Conservation (phyloP, 2,329 filamentous ascomycete genomes). For the Diaporthe sp. region DNA sequence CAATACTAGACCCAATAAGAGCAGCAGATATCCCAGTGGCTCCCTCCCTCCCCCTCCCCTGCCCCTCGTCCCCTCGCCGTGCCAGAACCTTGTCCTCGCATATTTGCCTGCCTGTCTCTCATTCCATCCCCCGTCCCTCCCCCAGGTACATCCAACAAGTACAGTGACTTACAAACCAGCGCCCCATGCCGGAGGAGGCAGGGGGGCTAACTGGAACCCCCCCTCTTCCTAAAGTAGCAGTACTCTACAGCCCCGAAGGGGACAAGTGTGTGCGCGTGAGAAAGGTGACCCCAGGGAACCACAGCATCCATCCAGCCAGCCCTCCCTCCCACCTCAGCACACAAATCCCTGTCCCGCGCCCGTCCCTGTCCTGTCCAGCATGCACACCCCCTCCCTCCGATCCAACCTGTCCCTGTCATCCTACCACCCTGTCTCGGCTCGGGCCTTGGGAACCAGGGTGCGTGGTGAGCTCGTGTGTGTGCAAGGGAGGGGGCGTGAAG, state of each 20-base stretch:
- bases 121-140: too few relatives aligned
- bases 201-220: conserved; percentile 13
- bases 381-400: conserved; percentile 15
- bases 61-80: conserved; percentile 19
- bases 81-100: conserved; percentile 1
- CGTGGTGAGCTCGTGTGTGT: background rate
- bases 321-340: background rate
- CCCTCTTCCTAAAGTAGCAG: conserved; percentile 48
- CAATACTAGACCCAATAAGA: background rate
- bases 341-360: conserved; percentile 28
- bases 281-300: conserved; percentile 15
- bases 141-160: background rate
- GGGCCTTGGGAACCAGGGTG: conserved; percentile 27
- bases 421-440: conserved; percentile 33
- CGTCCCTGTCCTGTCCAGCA: background rate
- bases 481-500: background rate
- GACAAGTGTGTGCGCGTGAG: conserved; percentile 43
- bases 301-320: background rate
- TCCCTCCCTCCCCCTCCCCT: background rate
- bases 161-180: background rate
- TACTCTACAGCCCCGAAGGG: conserved; percentile 47
- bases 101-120: background rate
- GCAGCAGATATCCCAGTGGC: background rate
- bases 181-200: background rate
- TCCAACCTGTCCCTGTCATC: conserved; percentile 1